Conservation (phyloP, 2,329 filamentous ascomycete genomes). For the Pseudocercospora eumusae region DNA sequence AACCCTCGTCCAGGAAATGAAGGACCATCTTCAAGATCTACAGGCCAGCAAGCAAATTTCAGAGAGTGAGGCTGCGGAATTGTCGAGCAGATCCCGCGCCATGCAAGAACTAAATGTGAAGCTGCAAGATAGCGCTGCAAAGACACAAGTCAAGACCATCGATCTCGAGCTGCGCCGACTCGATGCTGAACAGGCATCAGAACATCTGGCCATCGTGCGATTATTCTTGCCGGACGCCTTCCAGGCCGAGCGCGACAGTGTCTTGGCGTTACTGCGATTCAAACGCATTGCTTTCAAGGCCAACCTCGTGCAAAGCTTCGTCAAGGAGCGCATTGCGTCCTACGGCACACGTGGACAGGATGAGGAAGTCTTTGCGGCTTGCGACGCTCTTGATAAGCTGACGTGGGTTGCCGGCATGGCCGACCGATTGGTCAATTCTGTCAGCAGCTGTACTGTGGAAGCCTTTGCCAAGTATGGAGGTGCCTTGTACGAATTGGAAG, state of each 20-base stretch:
- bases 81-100: constrained; percentile 81
- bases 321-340: constrained; percentile 74
- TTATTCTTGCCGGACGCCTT: constrained; percentile 86
- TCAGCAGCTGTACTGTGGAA: constrained; percentile 74
- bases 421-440: constrained; percentile 77
- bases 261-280: constrained; percentile 86
- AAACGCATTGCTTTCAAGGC: constrained; percentile 88
- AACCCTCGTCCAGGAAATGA: constrained; percentile 81
- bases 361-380: constrained; percentile 77
- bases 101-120: constrained; percentile 98
- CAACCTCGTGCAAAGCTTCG: constrained; percentile 71
- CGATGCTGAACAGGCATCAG: constrained; percentile 82
- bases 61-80: constrained; percentile 87
- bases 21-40: constrained; percentile 88
- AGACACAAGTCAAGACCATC: constrained; percentile 91
- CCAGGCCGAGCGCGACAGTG: constrained; percentile 76
- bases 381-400: constrained; percentile 81
- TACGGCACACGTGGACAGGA: constrained; percentile 68
- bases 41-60: constrained; percentile 88
- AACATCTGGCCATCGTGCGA: constrained; percentile 86
- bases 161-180: constrained; percentile 84
- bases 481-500: constrained; percentile 82
- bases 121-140: constrained; percentile 83
- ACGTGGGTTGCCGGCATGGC: constrained; percentile 82
- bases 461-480: constrained; percentile 78